Base-by-base conservation (phyloP, 352 stramenopile species). In the Phytophthora hibernalis region DNA sequence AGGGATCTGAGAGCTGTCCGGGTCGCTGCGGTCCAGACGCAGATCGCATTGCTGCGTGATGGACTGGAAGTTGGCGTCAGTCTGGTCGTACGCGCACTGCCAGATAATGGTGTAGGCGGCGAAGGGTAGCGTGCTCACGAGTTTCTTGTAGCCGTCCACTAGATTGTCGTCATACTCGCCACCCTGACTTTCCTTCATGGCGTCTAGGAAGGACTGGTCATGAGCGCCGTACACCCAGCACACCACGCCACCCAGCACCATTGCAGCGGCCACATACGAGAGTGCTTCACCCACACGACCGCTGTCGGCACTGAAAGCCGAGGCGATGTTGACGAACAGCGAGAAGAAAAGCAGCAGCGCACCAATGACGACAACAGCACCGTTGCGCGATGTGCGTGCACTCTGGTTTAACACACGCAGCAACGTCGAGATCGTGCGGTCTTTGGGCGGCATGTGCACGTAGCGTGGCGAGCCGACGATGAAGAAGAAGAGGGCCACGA, bases 31-130 rank as follows among this genome's bases (percentile, higher is more conserved):
- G 53, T 70, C 72, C 16, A 82, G 75, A 52, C 83, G 83, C 52
- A 89, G 45, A 55, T 91, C 83, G 37, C 71, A 83, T 65, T 91
- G 83, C 63, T 91, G 83, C 10, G 80, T 83, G 65, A 91, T 90
- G 12, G 78, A 75, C 70, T 91, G 83, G 68, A 87, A 86, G 67
- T 91, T 91, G 71, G 74, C 83, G 38, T 89, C 78, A 0, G 70
- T 83, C 68, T 91, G 83, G 63, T 91, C 80, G 58, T 91, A 87
- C 5, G 72, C 75, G 22, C 74, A 83, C 3, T 87, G 44, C 83
- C 83, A 91, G 20, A 89, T 82, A 43, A 89, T 85, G 1, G 70
- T 89, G 62, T 87, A 87, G 0, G 77, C 65, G 6, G 79, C 64
- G 54, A 80, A 87, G 15, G 81, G 81, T 0, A 90, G 52, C 9